A percentile compares a stretch with the other conserved stretches of the same genome.
Evolutionary conservation across 176 grass and related monocot genomes (phyloP).

Genomic region (Zoysia pacifica): DNA sequence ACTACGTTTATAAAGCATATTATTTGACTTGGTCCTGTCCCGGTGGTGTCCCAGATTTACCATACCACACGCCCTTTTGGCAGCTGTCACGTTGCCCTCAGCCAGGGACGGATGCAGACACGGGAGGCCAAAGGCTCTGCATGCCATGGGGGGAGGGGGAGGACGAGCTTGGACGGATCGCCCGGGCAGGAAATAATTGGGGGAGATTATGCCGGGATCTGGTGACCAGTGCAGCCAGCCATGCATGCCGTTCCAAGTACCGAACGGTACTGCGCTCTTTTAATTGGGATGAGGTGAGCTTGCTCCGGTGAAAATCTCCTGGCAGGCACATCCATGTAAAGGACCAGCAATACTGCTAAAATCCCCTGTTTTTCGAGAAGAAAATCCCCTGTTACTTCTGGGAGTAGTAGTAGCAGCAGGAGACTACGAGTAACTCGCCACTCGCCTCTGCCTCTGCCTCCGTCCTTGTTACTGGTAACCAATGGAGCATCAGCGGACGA

Average conservation of each 20-base stretch:
- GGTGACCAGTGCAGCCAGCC: no score
- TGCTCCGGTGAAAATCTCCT: constrained; percentile 37
- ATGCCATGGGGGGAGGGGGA: background rate
- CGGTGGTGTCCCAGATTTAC: background rate
- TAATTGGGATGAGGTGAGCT: constrained; percentile 15
- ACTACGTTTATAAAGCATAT: no score
- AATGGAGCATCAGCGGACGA: background rate
- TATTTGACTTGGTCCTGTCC: constrained; percentile 7
- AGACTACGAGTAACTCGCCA: no score
- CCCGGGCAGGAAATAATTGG: background rate
- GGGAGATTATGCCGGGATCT: no score
- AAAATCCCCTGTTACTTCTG: no score
- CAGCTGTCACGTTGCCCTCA: background rate
- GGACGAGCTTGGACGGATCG: constrained; percentile 15
- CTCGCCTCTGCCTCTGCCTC: no score
- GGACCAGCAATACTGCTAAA: no score
- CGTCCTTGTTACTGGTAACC: background rate
- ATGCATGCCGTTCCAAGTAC: constrained; percentile 4
- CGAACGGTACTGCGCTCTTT: constrained; percentile 21
- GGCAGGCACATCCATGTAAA: background rate
- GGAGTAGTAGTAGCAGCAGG: no score
- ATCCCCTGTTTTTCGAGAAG: no score
- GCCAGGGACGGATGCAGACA: constrained; percentile 1
- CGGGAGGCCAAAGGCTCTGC: constrained; percentile 26
- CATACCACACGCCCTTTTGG: background rate